These are phyloP conservation scores for Exobasidium rhododendri DNA, from an alignment of 1,284 basidiomycete species.

Conservation along the genomic window DNA sequence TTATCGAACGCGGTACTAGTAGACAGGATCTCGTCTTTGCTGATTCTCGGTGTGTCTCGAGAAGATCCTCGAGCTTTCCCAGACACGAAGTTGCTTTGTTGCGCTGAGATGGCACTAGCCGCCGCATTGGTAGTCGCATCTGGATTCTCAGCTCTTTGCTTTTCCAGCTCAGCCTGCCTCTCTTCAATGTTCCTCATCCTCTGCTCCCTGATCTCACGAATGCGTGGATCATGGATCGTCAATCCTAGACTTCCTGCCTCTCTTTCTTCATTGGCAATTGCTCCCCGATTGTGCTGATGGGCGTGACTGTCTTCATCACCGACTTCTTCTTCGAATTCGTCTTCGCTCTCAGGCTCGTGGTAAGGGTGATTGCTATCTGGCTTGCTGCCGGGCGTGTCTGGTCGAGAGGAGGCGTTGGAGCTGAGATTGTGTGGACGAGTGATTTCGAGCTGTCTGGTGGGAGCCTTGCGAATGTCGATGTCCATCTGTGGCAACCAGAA, in stretches of 20 bases:
- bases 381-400: constrained; percentile 35
- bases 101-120: constrained; percentile 29
- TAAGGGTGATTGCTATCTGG: constrained; percentile 26
- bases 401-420: constrained; percentile 29
- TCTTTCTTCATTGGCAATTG: constrained; percentile 40
- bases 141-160: constrained; percentile 33
- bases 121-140: constrained; percentile 30
- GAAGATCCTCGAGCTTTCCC: background rate
- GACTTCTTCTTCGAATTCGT: constrained; percentile 48
- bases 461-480: constrained; percentile 59
- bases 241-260: constrained; percentile 50
- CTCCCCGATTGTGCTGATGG: constrained; percentile 22
- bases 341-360: constrained; percentile 51
- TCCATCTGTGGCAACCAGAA: constrained; percentile 93
- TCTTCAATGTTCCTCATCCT: constrained; percentile 48
- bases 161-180: constrained; percentile 47
- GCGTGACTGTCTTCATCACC: constrained; percentile 31
- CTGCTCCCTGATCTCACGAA: constrained; percentile 46
- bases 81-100: background rate
- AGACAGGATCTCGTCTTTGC: constrained; percentile 43
- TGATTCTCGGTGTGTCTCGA: background rate
- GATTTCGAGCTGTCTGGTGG: constrained; percentile 41
- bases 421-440: constrained; percentile 32
- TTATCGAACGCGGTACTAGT: constrained; percentile 48
- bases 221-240: constrained; percentile 45